Evolutionary conservation across 768 basidiomycete species (phyloP).

Genomic region (Pulveroboletus sp.): DNA sequence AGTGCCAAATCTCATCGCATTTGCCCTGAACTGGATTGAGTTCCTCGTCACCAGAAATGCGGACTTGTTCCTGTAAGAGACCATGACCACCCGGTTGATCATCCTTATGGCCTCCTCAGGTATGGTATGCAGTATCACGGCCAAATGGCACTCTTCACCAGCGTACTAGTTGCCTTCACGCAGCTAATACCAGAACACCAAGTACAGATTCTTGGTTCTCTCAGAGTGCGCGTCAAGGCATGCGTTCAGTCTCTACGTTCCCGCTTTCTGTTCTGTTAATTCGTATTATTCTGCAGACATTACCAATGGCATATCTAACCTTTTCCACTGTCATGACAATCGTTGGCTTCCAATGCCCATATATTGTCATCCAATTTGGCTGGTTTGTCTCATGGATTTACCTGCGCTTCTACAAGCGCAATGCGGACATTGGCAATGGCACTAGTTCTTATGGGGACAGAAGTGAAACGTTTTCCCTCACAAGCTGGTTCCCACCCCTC

Average conservation of each 20-base stretch:
- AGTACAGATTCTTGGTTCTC: slow-evolving; percentile 82
- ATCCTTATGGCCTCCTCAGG: slow-evolving; percentile 38
- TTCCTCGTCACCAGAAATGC: slow-evolving; percentile 63
- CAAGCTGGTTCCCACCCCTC: slow-evolving; percentile 96
- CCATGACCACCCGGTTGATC: slow-evolving; percentile 3
- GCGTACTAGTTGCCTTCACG: slow-evolving; percentile 91
- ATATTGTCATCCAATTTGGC: slow-evolving; percentile 96
- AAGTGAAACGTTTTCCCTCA: slow-evolving; percentile 92
- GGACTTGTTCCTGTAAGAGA: slow-evolving; percentile 72
- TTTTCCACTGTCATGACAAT: slow-evolving; percentile 83
- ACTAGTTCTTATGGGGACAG: slow-evolving; percentile 82
- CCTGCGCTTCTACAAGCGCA: slow-evolving; percentile 94
- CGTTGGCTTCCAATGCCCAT: slow-evolving; percentile 83
- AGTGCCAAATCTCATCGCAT: slow-evolving; percentile 82
- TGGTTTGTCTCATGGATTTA: slow-evolving; percentile 97
- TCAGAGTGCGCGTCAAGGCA: slow-evolving; percentile 89
- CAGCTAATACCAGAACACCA: slow-evolving; percentile 98
- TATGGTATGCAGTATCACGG: slow-evolving; percentile 90
- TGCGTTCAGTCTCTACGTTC: slow-evolving; percentile 7
- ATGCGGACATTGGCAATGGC: slow-evolving; percentile 59
- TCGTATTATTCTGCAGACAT: slow-evolving; percentile 44
- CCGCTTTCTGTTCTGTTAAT: neutral
- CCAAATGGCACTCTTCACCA: slow-evolving; percentile 86
- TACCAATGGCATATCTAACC: slow-evolving; percentile 94
- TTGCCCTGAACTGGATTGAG: slow-evolving; percentile 87